These are phyloP conservation scores for Bidens hawaiensis DNA, from an alignment of 140 eudicot species.

Conservation along the genomic window DNA sequence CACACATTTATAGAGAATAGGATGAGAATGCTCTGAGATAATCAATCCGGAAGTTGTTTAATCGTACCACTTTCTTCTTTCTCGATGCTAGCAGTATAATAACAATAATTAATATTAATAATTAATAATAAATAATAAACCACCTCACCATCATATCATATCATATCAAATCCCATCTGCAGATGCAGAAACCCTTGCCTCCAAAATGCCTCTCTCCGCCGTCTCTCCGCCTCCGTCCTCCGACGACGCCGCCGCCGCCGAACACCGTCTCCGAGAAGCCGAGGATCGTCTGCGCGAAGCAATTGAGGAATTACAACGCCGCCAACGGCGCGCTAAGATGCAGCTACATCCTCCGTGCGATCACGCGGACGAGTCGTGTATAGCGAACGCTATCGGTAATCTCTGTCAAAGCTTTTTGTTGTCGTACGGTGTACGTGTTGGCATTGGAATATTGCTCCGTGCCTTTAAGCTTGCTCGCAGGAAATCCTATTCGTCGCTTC, in stretches of 20 bases:
- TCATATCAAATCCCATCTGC: slow-evolving; percentile 25
- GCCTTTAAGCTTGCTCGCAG: slow-evolving; percentile 92
- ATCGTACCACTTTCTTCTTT: background rate
- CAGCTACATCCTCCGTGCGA: slow-evolving; percentile 81
- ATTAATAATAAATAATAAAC: background rate
- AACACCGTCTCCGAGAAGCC: slow-evolving; percentile 81
- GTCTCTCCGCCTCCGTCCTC: slow-evolving; percentile 36
- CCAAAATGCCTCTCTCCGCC: slow-evolving; percentile 38
- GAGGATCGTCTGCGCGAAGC: slow-evolving; percentile 87
- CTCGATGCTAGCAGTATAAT: background rate
- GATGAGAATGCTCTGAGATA: too few relatives aligned
- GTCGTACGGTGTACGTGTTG: slow-evolving; percentile 93
- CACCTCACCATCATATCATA: too few relatives aligned
- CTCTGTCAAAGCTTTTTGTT: slow-evolving; percentile 89
- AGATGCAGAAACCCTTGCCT: slow-evolving; percentile 35
- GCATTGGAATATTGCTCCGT: slow-evolving; percentile 89
- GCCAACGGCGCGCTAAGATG: slow-evolving; percentile 53
- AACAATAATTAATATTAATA: too few relatives aligned
- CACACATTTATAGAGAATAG: too few relatives aligned
- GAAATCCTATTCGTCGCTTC: slow-evolving; percentile 79
- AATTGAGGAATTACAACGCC: slow-evolving; percentile 80
- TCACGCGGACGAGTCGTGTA: slow-evolving; percentile 90
- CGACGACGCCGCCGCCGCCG: slow-evolving; percentile 68
- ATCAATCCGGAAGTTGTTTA: too few relatives aligned
- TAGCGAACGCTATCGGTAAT: slow-evolving; percentile 93